A percentile compares a stretch with the other conserved stretches of the same genome.
Evolutionary conservation across 1,284 basidiomycete species (phyloP).

Genomic region (Trametes polyzona): DNA sequence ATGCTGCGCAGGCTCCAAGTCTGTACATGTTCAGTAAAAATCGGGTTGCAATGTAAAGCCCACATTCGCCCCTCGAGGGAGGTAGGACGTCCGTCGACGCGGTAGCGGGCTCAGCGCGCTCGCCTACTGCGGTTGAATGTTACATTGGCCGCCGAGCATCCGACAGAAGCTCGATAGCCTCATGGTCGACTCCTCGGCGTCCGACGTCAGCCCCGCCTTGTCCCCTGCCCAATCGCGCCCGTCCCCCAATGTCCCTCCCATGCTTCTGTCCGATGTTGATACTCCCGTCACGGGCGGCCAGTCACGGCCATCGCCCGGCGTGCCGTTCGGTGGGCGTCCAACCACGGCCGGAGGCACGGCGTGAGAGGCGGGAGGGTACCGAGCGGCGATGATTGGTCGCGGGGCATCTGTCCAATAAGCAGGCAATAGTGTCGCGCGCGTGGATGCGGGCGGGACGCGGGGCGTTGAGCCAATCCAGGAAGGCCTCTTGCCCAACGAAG

Average conservation of each 20-base stretch:
- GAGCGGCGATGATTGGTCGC: background rate
- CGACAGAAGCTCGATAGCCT: conserved; percentile 13
- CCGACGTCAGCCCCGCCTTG: background rate
- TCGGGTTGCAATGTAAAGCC: no score
- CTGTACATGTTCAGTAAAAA: no score
- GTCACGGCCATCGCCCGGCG: background rate
- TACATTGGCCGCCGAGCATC: background rate
- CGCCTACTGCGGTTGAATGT: no score
- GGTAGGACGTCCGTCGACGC: no score
- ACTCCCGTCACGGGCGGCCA: background rate
- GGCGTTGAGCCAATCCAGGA: background rate
- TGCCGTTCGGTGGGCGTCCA: no score
- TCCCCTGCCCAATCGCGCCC: background rate
- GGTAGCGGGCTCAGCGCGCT: background rate
- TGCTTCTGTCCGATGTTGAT: background rate
- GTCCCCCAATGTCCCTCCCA: background rate
- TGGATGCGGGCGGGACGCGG: background rate
- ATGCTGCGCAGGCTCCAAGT: no score
- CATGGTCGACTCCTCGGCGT: conserved; percentile 12
- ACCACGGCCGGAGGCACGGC: background rate
- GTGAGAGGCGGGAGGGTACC: background rate
- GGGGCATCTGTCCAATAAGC: background rate
- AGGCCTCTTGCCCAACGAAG: background rate
- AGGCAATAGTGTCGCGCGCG: background rate
- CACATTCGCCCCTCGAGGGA: no score